phyloP scores from a whole-genome alignment of 768 basidiomycete species.

The Terana coerulea region DNA sequence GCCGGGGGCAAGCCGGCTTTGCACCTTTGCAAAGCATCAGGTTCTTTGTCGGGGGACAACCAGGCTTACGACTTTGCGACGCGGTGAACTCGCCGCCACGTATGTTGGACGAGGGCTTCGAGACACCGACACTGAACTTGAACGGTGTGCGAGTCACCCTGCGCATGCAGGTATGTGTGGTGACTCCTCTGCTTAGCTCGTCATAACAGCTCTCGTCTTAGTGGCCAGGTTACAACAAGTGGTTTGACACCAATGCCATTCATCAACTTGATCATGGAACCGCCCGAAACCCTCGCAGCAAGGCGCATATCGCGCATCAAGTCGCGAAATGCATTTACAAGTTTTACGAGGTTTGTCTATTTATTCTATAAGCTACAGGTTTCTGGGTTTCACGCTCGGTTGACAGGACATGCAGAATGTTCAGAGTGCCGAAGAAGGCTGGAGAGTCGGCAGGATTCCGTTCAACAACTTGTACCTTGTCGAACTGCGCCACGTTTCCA shows the following conservation, averaged over 20 bases:
- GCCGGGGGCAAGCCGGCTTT: neutral
- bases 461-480: slow-evolving; percentile 5
- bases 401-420: neutral
- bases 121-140: neutral
- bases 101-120: neutral
- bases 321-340: neutral
- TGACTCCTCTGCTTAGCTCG: neutral
- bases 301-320: neutral
- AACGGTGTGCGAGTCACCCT: neutral
- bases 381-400: neutral
- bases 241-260: neutral
- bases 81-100: neutral
- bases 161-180: neutral
- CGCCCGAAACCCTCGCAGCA: neutral
- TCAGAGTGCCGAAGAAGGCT: neutral
- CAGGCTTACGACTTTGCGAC: neutral
- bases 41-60: neutral
- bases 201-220: neutral
- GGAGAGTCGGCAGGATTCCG: neutral
- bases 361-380: neutral
- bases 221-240: slow-evolving; percentile 1
- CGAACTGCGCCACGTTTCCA: slow-evolving; percentile 10
- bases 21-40: neutral
- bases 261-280: neutral
- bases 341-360: neutral